Base-by-base conservation (phyloP, 176 grass and related monocot genomes). In the Hyparrhenia diplandra region DNA sequence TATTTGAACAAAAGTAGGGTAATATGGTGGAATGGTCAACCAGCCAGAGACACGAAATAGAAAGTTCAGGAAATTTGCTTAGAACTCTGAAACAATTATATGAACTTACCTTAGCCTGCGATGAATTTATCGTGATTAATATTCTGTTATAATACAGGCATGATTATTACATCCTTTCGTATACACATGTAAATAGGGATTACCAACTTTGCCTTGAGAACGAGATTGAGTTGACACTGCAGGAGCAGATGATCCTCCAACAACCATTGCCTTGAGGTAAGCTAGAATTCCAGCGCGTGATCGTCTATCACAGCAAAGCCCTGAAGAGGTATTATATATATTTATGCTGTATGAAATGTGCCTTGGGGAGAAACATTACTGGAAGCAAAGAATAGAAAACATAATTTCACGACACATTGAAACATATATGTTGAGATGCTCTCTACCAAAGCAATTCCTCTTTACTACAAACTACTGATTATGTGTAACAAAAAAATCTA, bases 291-390 rank as follows among this genome's bases (percentile, higher is more conserved):
- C 91, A 88, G 32, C 82, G n/a, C n/a, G 85, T 47, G 69, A 79
- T 28, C 83, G 82, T 8, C 47, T 90, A 54, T 90, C 88, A 76
- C 87, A 93, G 57, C 75, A 85, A 78, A 93, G 85, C 75, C 82
- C 91, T 35, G 68, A 90, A 70, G 82, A 93, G 91, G 91, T 90
- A 85, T 14, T 46, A 29, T n/a, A 80, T n/a, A n/a, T n/a, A 79
- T 51, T 34, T 51, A 67, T 51, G 24, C 25, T 30, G 13, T 30
- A 71, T 82, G 71, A 72, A 83, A 57, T 55, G 24, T 57, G 35
- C 18, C 29, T 17, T 83, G n/a, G 16, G 4, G 34, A 40, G 5
- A 66, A 36, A 81, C 55, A 59, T 59, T 75, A n/a, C n/a, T n/a
- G n/a, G 6, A 59, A 75, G 34, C 8, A n/a, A 71, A 62, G 20